Base-by-base conservation (phyloP, 2,329 filamentous ascomycete genomes). In the Aureobasidium sp. region DNA sequence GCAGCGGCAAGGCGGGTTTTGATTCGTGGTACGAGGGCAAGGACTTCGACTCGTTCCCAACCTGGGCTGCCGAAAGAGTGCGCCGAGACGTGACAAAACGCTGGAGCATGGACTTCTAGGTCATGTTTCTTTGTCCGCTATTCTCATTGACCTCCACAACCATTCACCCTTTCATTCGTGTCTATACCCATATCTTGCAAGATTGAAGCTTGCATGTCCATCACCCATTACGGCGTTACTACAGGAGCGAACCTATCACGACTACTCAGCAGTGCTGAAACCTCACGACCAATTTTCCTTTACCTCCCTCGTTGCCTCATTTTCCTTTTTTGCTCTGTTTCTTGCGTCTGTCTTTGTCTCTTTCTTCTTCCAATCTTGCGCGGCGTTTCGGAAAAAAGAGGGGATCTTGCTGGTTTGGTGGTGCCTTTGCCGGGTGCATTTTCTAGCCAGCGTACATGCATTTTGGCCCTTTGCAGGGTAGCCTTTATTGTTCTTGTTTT, bases 31-130 rank as follows among this genome's bases (percentile, higher is more conserved):
- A 63, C 41, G 49, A 62, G 12, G 41, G 25, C 47, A 51, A 45
- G 8, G 47, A 59, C 25, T 44, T 47, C 48, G 37, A 27, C n/a
- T n/a, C 44, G 1, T 53, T 63, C 17, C 61, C 62, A 22, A 44
- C 20, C 47, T 63, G 62, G 62, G 62, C 53, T 25, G 53, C 44
- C 42, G 62, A 63, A 4, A 60, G 62, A 34, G 48, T 52, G 20
- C 39, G 42, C 15, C 48, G 62, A 47, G 62, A 63, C 17, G 62
- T 63, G 11, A 52, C 27, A 15, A 15, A 27, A 17, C 44, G 62
- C 14, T 63, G 62, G 62, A 63, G 62, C 31, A 41, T 63, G 17
- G 53, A 63, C 27, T 63, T 63, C 17, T 63, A 39, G 60, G 20
- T 34, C 36, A 14, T 11, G 27, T 8, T 34, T 52, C 25, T 44